Evolutionary conservation across 306 rosid genomes (phyloP).

Genomic region (Cucumis hystrix): DNA sequence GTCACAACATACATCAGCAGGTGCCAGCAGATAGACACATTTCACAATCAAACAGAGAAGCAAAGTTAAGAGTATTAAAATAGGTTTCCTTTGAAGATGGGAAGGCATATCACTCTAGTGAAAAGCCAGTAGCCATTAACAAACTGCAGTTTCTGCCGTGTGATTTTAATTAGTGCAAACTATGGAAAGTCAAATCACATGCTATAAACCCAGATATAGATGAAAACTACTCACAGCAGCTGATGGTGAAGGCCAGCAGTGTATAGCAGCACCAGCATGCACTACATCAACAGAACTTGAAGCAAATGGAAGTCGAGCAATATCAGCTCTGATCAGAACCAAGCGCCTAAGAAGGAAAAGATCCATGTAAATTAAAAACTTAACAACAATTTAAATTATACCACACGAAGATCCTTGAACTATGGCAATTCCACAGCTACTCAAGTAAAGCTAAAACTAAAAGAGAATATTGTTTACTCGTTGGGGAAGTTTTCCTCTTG

Average conservation of each 20-base stretch:
- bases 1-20: background rate
- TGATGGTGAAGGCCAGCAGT: conserved; percentile 95
- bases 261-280: conserved; percentile 94
- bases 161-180: background rate
- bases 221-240: conserved; percentile 49
- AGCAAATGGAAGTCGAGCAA: conserved; percentile 80
- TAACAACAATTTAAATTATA: background rate
- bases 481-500: conserved; percentile 69
- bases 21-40: background rate
- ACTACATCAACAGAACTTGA: conserved; percentile 81
- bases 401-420: background rate
- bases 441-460: background rate
- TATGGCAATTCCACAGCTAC: background rate
- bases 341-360: conserved; percentile 33
- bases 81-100: background rate
- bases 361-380: conserved; percentile 3
- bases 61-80: background rate
- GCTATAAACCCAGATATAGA: background rate
- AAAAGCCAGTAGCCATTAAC: background rate
- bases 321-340: conserved; percentile 77
- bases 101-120: background rate
- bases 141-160: background rate
- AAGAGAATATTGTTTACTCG: conserved; percentile 30
- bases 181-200: background rate
- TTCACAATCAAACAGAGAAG: background rate